Evolutionary conservation across 2,329 filamentous ascomycete genomes (phyloP).

Genomic region (Pestalotiopsis sp.): DNA sequence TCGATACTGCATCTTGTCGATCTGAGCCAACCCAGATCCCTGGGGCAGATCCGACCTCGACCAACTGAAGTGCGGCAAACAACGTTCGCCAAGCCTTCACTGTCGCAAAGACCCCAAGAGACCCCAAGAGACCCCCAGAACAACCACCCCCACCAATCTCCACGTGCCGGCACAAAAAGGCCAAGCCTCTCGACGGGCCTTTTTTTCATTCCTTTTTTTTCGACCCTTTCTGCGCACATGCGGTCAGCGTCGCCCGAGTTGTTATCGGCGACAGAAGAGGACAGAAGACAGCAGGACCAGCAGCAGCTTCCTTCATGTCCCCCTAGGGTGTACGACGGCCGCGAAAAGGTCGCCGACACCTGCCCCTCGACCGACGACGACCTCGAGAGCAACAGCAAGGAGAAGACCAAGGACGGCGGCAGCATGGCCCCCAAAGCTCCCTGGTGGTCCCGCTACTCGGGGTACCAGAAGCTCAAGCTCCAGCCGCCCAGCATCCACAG

Average conservation of each 20-base stretch:
- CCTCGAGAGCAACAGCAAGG: conserved; percentile 8
- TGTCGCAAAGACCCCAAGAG: neutral
- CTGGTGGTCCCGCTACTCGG: conserved; percentile 17
- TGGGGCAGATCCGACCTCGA: neutral
- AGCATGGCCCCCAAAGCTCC: conserved; percentile 15
- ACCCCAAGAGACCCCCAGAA: too few species aligned
- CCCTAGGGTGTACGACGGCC: neutral
- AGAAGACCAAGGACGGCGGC: neutral
- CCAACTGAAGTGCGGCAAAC: neutral
- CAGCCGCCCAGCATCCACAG: conserved; percentile 9
- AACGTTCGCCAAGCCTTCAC: neutral
- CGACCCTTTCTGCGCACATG: neutral
- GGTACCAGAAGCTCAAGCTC: conserved; percentile 11
- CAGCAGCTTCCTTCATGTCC: conserved; percentile 6
- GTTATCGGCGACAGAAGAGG: neutral
- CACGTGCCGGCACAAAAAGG: neutral
- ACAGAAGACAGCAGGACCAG: neutral
- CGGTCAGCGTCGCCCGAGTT: neutral
- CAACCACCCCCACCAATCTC: neutral
- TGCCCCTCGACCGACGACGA: neutral
- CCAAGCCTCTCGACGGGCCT: neutral
- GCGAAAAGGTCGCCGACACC: neutral
- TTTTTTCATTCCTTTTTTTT: neutral
- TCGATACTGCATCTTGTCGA: neutral
- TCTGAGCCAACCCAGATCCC: neutral